A percentile compares a stretch with the other conserved stretches of the same genome.
Evolutionary conservation across 225 moss, liverwort and hornwort species (phyloP).

Genomic region (Sphagnum contortum): DNA sequence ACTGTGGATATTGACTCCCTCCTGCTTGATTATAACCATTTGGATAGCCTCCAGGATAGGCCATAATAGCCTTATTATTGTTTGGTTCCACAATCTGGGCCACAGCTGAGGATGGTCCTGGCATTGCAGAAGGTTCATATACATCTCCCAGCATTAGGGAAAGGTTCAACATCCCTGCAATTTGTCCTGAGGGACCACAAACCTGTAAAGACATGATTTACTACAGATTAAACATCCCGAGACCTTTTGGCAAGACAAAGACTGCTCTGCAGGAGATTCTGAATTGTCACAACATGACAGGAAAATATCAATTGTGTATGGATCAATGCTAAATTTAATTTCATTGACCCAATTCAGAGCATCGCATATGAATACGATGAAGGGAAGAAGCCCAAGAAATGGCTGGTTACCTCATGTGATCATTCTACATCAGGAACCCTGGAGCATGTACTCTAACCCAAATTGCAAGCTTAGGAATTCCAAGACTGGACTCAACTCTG

Average conservation of each 20-base stretch:
- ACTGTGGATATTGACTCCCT: conserved; percentile 10
- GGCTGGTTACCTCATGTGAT: too few species aligned
- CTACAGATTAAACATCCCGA: neutral
- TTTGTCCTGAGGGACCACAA: conserved; percentile 49
- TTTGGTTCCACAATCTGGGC: neutral
- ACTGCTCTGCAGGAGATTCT: too few species aligned
- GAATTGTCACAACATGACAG: too few species aligned
- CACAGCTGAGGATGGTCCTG: neutral
- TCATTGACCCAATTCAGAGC: too few species aligned
- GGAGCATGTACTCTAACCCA: too few species aligned
- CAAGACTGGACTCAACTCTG: too few species aligned
- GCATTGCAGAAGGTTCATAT: neutral
- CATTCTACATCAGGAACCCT: too few species aligned
- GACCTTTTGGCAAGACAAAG: neutral
- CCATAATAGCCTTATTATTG: conserved; percentile 18
- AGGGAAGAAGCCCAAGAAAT: too few species aligned
- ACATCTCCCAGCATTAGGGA: conserved; percentile 52
- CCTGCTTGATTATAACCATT: conserved; percentile 17
- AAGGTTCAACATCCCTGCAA: conserved; percentile 44
- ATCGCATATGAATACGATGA: too few species aligned
- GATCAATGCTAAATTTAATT: neutral
- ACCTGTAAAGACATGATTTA: conserved; percentile 25
- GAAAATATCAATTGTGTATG: too few species aligned
- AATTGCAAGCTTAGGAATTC: too few species aligned
- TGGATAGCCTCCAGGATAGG: conserved; percentile 38